Percentiles rank a stretch among this genome's conserved stretches.
Evolutionary conservation across 192 early-diverging fungal species (phyloP).

Genomic region (Coemansia sp.): DNA sequence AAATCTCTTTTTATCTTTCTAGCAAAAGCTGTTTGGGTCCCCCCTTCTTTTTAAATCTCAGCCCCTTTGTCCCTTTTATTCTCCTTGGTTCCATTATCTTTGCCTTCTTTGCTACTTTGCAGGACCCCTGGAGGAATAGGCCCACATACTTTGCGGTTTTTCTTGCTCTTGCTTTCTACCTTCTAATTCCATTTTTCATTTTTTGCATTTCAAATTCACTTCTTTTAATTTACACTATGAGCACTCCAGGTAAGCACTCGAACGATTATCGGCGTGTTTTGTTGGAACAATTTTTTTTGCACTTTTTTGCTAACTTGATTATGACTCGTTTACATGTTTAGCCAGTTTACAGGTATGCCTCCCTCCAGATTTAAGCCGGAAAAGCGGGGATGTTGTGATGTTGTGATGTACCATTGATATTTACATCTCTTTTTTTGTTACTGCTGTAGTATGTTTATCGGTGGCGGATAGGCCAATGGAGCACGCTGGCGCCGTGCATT

Average conservation of each 20-base stretch:
- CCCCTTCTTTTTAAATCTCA: background rate
- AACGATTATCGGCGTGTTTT: background rate
- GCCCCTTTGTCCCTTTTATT: background rate
- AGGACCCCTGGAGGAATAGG: background rate
- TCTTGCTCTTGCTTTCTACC: too few relatives aligned
- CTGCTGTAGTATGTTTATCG: conserved; percentile 52
- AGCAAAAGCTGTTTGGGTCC: too few relatives aligned
- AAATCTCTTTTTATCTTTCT: background rate
- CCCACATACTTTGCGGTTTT: background rate
- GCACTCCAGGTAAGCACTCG: background rate
- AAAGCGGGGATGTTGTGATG: background rate
- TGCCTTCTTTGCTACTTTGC: background rate
- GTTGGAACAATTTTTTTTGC: background rate
- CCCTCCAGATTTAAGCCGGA: background rate
- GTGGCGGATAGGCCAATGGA: conserved; percentile 55
- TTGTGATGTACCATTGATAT: background rate
- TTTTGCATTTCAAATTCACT: conserved; percentile 3
- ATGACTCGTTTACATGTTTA: background rate
- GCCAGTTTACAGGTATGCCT: conserved; percentile 34
- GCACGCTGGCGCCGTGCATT: conserved; percentile 42
- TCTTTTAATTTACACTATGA: conserved; percentile 5
- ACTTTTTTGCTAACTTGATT: background rate
- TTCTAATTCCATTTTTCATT: conserved; percentile 10
- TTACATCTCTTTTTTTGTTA: too few relatives aligned
- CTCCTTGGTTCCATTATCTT: background rate